Evolutionary conservation across 768 basidiomycete species (phyloP).

Genomic region (Pleurotus djamor): DNA sequence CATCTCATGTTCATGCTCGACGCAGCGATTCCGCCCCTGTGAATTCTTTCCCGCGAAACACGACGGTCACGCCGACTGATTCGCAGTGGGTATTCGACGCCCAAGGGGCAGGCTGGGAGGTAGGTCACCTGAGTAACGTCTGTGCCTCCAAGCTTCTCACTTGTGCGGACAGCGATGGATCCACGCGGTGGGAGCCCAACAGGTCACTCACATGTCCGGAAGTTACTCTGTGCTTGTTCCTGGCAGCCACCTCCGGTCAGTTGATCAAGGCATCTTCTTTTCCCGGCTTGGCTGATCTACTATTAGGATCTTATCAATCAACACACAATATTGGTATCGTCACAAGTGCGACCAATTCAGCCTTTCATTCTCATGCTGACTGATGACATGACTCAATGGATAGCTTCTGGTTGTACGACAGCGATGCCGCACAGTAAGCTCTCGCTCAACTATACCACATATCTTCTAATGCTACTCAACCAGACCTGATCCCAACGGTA

Average conservation of each 20-base stretch:
- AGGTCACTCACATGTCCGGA: constrained; percentile 27
- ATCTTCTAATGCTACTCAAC: neutral
- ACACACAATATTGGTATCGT: constrained; percentile 37
- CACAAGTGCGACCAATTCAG: constrained; percentile 22
- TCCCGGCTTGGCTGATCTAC: neutral
- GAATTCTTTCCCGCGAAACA: constrained; percentile 35
- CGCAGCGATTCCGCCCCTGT: constrained; percentile 36
- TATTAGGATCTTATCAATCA: constrained; percentile 34
- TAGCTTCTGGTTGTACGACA: constrained; percentile 39
- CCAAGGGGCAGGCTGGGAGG: constrained; percentile 24
- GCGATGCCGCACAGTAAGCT: constrained; percentile 26
- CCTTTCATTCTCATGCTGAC: neutral
- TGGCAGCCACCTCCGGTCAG: constrained; percentile 25
- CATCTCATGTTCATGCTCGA: no score
- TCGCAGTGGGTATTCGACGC: constrained; percentile 34
- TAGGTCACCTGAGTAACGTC: constrained; percentile 3
- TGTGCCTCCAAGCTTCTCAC: neutral
- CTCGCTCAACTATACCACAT: neutral
- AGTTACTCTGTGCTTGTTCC: constrained; percentile 30
- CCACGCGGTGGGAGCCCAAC: constrained; percentile 17
- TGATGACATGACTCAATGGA: neutral
- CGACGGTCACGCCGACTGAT: constrained; percentile 17
- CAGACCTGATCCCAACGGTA: constrained; percentile 38
- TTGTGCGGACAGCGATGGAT: constrained; percentile 28
- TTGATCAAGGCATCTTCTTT: neutral